Base-by-base conservation (phyloP, 2,329 filamentous ascomycete genomes). In the Dactylellina parvicollis region DNA sequence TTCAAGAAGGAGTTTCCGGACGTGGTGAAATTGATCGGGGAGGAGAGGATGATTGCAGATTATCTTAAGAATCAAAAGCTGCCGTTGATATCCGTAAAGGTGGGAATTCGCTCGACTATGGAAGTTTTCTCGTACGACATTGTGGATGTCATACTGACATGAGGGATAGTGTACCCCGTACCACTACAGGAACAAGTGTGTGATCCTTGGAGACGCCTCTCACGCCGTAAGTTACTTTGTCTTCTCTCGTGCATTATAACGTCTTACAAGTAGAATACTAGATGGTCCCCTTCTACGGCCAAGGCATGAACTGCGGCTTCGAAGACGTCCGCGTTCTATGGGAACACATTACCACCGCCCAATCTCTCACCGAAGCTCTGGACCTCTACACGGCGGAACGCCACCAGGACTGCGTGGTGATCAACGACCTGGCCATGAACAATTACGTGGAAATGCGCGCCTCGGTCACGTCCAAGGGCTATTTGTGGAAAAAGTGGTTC, bases 201-300 rank as follows among this genome's bases (percentile, higher is more conserved):
- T 96, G 71, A 92, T 99, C 52, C 80, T 99, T 34, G 95, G 95
- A 69, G 95, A 99, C 79, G 92, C 95, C 5, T 93, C 95, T 0
- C 95, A 99, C 80, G 95, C 96, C 66, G 60, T 75, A 67, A 47
- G 56, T 47, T 16, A 12, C 38, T 14, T 24, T 22, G 22, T 22
- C 32, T 18, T 14, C 44, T 14, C 9, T n/a, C 7, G 0, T 49
- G 24, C 10, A 9, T 26, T 26, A 4, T 9, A 10, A 36, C 16
- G 22, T 50, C 36, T 74, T 50, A 64, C 40, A 4, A 4, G 1
- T 14, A 32, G 52, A 38, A 38, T 38, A 46, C 24, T 26, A 70
- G 64, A 97, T 99, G 89, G 92, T 99, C 0, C 95, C 95, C 0
- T 99, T 99, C 81, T 99, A 98, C 80, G 95, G 95, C 0, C 95